Evolutionary conservation across 176 grass and related monocot genomes (phyloP).

Genomic region (Zoysia pacifica): DNA sequence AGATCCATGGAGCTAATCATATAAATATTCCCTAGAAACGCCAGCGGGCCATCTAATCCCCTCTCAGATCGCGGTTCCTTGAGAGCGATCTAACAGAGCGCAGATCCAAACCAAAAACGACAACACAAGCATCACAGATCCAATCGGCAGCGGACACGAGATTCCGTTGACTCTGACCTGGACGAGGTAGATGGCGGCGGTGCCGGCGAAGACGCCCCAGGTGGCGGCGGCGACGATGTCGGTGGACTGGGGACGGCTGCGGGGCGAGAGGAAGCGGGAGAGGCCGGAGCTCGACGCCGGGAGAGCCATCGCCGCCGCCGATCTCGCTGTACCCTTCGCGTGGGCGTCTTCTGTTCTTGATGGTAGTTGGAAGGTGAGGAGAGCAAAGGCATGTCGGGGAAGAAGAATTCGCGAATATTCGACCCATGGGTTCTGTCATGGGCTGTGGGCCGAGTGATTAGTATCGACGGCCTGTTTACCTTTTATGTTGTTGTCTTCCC

Average conservation of each 20-base stretch:
- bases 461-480: too few species aligned
- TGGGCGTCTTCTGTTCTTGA: too few species aligned
- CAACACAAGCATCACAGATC: constrained; percentile 23
- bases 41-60: neutral
- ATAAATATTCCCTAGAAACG: too few species aligned
- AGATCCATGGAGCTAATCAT: too few species aligned
- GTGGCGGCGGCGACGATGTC: constrained; percentile 63
- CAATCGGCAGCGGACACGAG: neutral
- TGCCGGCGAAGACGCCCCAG: constrained; percentile 72
- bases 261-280: constrained; percentile 69
- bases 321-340: constrained; percentile 1
- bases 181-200: constrained; percentile 73
- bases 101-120: constrained; percentile 19
- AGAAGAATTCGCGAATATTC: too few species aligned
- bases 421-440: too few species aligned
- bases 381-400: too few species aligned
- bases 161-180: constrained; percentile 53
- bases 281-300: constrained; percentile 53
- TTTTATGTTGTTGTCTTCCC: too few species aligned
- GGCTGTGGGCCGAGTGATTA: too few species aligned
- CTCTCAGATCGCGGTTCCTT: neutral
- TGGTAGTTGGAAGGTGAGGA: too few species aligned
- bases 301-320: constrained; percentile 57
- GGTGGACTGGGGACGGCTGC: constrained; percentile 49
- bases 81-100: neutral